These are phyloP conservation scores for Letharia lupina DNA, from an alignment of 495 filamentous ascomycete species.

Conservation along the genomic window DNA sequence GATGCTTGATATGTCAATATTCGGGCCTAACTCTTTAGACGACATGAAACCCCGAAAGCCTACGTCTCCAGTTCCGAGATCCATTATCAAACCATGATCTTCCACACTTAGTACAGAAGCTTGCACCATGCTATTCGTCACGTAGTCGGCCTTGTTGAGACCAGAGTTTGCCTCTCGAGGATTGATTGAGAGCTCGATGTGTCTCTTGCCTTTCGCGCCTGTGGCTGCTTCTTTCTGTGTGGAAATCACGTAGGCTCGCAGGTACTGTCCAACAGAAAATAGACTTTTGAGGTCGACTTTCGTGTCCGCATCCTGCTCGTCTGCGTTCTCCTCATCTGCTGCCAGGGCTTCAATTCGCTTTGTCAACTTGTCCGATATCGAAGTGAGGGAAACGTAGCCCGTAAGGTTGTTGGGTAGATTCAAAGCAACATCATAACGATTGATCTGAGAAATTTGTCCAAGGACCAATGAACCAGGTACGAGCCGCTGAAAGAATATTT, in stretches of 20 bases:
- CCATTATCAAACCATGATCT: constrained; percentile 92
- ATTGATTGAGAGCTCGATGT: constrained; percentile 75
- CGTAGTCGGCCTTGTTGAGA: constrained; percentile 58
- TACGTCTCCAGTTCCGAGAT: constrained; percentile 64
- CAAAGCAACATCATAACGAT: constrained; percentile 63
- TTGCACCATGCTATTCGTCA: constrained; percentile 67
- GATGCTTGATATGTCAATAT: constrained; percentile 49
- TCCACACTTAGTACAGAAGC: constrained; percentile 83
- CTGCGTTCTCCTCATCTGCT: constrained; percentile 47
- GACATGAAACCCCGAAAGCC: constrained; percentile 75
- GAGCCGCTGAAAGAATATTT: constrained; percentile 52
- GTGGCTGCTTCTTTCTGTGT: constrained; percentile 44
- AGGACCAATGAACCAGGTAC: constrained; percentile 77
- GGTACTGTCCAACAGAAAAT: constrained; percentile 79
- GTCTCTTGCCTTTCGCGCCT: constrained; percentile 57
- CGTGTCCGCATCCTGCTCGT: constrained; percentile 45
- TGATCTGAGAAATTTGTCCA: constrained; percentile 77
- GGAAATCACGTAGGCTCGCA: constrained; percentile 76
- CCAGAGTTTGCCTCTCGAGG: constrained; percentile 69
- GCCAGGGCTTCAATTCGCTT: constrained; percentile 56
- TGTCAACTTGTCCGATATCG: constrained; percentile 68
- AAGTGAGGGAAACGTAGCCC: constrained; percentile 84
- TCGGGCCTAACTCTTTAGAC: constrained; percentile 66
- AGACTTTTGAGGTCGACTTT: constrained; percentile 60
- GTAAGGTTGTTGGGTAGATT: constrained; percentile 86